These are phyloP conservation scores for Rhizopus microsporus DNA, from an alignment of 371 early-diverging fungal genomes.

Conservation along the genomic window DNA sequence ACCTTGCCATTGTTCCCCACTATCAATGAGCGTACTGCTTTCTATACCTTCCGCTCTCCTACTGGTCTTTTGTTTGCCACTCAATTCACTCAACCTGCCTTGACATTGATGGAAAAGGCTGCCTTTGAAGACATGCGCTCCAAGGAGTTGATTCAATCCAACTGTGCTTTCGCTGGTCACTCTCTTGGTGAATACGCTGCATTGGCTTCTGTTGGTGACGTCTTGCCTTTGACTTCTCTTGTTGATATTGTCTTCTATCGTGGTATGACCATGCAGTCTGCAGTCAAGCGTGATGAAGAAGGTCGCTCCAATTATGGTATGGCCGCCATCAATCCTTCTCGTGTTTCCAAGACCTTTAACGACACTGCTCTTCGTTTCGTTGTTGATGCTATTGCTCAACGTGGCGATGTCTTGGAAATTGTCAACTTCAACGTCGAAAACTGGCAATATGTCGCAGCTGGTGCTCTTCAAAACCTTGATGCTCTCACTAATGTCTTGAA, in stretches of 20 bases:
- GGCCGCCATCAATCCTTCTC: constrained; percentile 92
- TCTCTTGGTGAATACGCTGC: constrained; percentile 96
- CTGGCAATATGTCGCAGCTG: constrained; percentile 96
- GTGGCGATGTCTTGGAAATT: constrained; percentile 87
- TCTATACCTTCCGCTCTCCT: constrained; percentile 90
- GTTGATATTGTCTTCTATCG: constrained; percentile 96
- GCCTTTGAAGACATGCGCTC: constrained; percentile 91
- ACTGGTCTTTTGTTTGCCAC: constrained; percentile 92
- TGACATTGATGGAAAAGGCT: constrained; percentile 93
- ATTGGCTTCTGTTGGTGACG: constrained; percentile 88
- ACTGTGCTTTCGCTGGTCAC: constrained; percentile 94
- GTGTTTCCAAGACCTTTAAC: constrained; percentile 85
- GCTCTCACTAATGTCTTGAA: constrained; percentile 82
- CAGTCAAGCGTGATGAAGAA: constrained; percentile 81
- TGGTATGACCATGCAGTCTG: constrained; percentile 96
- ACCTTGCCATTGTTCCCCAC: constrained; percentile 89
- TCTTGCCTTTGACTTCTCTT: constrained; percentile 82
- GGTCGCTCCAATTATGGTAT: constrained; percentile 94
- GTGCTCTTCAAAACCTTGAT: constrained; percentile 81
- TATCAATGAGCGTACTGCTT: constrained; percentile 79
- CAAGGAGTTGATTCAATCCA: constrained; percentile 81
- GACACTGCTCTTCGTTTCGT: constrained; percentile 83
- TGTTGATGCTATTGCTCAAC: constrained; percentile 81
- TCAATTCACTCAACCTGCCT: constrained; percentile 94
- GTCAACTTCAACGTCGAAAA: constrained; percentile 97